phyloP scores from a whole-genome alignment of 2,329 filamentous ascomycete species.

The Epichloe aotearoae region DNA sequence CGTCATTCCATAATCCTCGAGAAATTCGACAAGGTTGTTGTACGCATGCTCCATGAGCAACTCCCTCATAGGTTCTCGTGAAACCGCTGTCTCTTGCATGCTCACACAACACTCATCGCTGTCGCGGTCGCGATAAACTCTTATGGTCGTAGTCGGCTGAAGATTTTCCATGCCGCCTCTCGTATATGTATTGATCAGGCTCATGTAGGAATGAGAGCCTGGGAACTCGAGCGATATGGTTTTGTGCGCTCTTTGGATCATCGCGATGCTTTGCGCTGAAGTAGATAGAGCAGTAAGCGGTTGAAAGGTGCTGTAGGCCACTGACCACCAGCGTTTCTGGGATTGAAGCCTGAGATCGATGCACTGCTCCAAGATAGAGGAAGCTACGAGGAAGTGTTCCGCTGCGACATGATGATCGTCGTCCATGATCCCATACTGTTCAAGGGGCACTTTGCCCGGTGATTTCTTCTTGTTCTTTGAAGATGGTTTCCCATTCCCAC shows the following conservation, averaged over 20 bases:
- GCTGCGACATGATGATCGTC: slow-evolving; percentile 10
- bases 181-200: slow-evolving; percentile 27
- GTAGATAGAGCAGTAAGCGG: neutral
- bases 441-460: slow-evolving; percentile 4
- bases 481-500: neutral
- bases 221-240: slow-evolving; percentile 33
- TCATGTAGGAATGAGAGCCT: slow-evolving; percentile 29
- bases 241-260: slow-evolving; percentile 24
- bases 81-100: neutral
- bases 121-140: neutral
- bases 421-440: slow-evolving; percentile 12
- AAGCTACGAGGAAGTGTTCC: slow-evolving; percentile 31
- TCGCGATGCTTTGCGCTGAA: slow-evolving; percentile 8
- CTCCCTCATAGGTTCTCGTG: slow-evolving; percentile 26
- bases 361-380: slow-evolving; percentile 24
- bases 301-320: neutral
- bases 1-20: slow-evolving; percentile 30
- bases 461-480: neutral
- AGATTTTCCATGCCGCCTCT: slow-evolving; percentile 21
- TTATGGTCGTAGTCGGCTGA: slow-evolving; percentile 5
- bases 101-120: neutral
- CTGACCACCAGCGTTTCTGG: slow-evolving; percentile 9
- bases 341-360: slow-evolving; percentile 21
- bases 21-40: slow-evolving; percentile 28
- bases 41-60: slow-evolving; percentile 30